Conservation (phyloP, 2,329 filamentous ascomycete genomes). For the Xylaria polymorpha region DNA sequence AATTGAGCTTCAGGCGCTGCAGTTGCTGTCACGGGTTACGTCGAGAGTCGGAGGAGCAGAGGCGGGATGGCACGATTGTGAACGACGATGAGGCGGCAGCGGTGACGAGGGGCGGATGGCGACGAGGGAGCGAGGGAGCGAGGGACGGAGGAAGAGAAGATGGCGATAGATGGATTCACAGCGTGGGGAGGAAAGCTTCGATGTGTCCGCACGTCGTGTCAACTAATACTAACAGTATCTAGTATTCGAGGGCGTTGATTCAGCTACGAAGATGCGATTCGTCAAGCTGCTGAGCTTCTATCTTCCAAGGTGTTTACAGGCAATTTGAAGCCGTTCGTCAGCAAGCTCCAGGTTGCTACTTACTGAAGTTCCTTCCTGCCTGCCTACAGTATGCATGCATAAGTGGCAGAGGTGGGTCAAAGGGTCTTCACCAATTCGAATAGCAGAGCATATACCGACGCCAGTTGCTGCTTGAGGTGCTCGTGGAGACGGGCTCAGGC, state of each 20-base stretch:
- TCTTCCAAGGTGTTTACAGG: not conserved
- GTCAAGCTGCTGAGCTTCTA: not conserved
- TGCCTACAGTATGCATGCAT: no score
- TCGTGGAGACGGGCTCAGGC: not conserved
- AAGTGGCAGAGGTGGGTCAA: not conserved
- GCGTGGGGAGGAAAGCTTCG: not conserved
- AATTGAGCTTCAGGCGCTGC: not conserved
- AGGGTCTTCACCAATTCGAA: slow-evolving; percentile 19
- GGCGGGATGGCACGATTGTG: not conserved
- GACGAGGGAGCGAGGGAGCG: no score
- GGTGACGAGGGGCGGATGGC: not conserved
- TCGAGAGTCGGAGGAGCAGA: not conserved
- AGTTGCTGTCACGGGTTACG: no score
- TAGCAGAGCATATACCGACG: not conserved
- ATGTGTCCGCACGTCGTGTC: not conserved
- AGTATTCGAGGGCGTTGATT: slow-evolving; percentile 6
- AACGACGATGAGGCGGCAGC: slow-evolving; percentile 7
- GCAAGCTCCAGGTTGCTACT: not conserved
- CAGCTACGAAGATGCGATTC: slow-evolving; percentile 7
- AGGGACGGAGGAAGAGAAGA: not conserved
- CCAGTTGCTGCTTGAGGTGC: not conserved
- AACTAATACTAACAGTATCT: not conserved
- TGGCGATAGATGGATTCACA: not conserved
- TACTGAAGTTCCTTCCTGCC: no score
- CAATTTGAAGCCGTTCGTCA: slow-evolving; percentile 11